Evolutionary conservation across 202 grass and related monocot species (phyloP).

Genomic region (Alloteropsis angusta): DNA sequence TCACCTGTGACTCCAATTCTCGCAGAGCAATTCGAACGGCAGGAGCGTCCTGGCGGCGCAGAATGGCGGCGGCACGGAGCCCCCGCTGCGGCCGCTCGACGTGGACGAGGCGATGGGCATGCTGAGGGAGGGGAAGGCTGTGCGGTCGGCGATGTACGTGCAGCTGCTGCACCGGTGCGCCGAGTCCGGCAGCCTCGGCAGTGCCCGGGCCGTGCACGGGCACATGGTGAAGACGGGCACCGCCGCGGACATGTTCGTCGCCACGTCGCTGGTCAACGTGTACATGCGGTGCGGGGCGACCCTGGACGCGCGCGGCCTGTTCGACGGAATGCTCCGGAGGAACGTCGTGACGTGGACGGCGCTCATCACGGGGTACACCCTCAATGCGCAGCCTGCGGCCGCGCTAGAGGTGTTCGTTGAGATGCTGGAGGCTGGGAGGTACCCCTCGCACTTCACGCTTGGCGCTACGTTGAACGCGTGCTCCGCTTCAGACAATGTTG

Average conservation of each 20-base stretch:
- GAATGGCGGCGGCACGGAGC: constrained; percentile 9
- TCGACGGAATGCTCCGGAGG: constrained; percentile 33
- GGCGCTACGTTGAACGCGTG: constrained; percentile 54
- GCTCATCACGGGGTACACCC: constrained; percentile 54
- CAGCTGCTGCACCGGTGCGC: constrained; percentile 55
- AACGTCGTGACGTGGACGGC: constrained; percentile 75
- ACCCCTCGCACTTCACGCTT: constrained; percentile 57
- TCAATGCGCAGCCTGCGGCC: constrained; percentile 36
- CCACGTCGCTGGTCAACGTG: constrained; percentile 44
- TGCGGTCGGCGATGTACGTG: constrained; percentile 60
- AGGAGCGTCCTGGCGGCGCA: constrained; percentile 2
- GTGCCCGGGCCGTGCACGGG: constrained; percentile 40
- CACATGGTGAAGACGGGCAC: constrained; percentile 60
- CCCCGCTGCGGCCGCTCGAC: constrained; percentile 27
- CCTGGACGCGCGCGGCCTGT: constrained; percentile 35
- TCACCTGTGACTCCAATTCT: background rate
- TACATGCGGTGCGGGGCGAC: constrained; percentile 56
- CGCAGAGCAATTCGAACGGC: constrained; percentile 11
- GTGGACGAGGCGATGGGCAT: constrained; percentile 42
- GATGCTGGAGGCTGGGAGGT: constrained; percentile 46
- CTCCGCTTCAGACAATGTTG: constrained; percentile 16
- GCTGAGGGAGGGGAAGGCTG: constrained; percentile 35
- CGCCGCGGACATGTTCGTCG: constrained; percentile 41
- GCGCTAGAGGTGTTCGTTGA: constrained; percentile 48
- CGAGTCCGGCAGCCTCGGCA: constrained; percentile 23